Evolutionary conservation across 768 basidiomycete species (phyloP), one percentile per base, ranked within the genome.

Genomic region (Leccinum rimulosum): DNA sequence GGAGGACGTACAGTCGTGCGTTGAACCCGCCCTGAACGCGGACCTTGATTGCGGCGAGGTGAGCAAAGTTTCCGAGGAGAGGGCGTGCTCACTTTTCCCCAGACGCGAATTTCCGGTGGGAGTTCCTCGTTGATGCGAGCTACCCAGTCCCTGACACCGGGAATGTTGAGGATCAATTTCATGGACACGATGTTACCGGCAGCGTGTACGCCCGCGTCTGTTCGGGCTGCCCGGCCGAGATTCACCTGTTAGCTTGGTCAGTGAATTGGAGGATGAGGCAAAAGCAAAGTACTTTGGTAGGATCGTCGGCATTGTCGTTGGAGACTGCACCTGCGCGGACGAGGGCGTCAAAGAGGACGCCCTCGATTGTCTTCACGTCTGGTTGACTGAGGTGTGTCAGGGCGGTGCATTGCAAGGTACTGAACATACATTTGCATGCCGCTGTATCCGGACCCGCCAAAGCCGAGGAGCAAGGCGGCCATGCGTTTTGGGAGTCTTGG

Each of bases 131-230:
- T 99, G 66, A 98, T 79, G 36, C 84, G 82, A 6, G 79, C 78
- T 1, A 89, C 82, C 61, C 95, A 76, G 64, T 93, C 86, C 14
- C 79, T 76, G 6, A 89, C 80, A 12, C 83, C 89, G 3, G 93
- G 91, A 11, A 93, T 82, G 19, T 77, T 73, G 25, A 84, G 80
- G 67, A 97, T 97, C 81, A 96, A 82, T 74, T 97, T 97, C 67
- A 97, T 80, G 27, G 92, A 89, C 3, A 98, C 90, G 30, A 95
- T 76, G 70, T 99, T 99, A 10, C 95, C 91, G 25, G 95, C 95
- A 12, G 97, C 97, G 70, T 97, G 95, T 7, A 99, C 97, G 27
- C 97, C 97, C 2, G 95, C 92, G 72, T 99, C 97, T 1, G 97
- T 99, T 9, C 97, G 81, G 19, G 97, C 97, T 8, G 96, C 93